Percentiles rank a stretch among this genome's conserved stretches.
Conservation (phyloP, 2,329 filamentous ascomycete species). For the Colletotrichum sp. region DNA sequence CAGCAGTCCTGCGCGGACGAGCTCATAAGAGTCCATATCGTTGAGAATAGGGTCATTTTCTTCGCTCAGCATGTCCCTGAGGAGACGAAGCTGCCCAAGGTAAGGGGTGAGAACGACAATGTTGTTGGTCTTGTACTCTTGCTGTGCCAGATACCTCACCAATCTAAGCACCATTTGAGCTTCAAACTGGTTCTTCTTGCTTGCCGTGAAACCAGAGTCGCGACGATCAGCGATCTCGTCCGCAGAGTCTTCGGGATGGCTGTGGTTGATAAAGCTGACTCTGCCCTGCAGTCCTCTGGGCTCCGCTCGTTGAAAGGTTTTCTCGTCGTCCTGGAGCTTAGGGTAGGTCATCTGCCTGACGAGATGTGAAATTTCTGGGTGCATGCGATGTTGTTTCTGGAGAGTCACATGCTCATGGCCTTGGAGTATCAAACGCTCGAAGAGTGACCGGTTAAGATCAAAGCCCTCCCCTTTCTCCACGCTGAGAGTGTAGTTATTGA, state of each 20-base stretch:
- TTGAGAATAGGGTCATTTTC: slow-evolving; percentile 70
- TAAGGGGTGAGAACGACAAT: slow-evolving; percentile 77
- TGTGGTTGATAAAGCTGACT: slow-evolving; percentile 72
- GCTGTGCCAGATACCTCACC: slow-evolving; percentile 72
- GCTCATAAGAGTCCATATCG: slow-evolving; percentile 69
- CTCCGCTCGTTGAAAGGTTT: slow-evolving; percentile 48
- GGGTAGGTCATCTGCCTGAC: slow-evolving; percentile 66
- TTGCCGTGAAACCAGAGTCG: slow-evolving; percentile 54
- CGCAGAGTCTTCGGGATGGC: slow-evolving; percentile 53
- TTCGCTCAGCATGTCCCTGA: slow-evolving; percentile 56
- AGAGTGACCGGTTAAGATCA: slow-evolving; percentile 71
- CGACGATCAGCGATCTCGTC: slow-evolving; percentile 48
- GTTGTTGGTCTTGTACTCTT: slow-evolving; percentile 70
- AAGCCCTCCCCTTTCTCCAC: slow-evolving; percentile 70
- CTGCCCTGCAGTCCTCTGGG: slow-evolving; percentile 63
- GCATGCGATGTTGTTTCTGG: slow-evolving; percentile 69
- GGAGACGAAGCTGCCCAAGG: slow-evolving; percentile 67
- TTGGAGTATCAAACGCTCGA: slow-evolving; percentile 68
- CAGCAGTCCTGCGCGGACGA: slow-evolving; percentile 68
- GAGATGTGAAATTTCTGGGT: slow-evolving; percentile 68
- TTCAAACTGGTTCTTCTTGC: slow-evolving; percentile 70
- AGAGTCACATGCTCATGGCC: slow-evolving; percentile 60
- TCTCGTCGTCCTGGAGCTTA: slow-evolving; percentile 58
- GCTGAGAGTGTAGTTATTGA: slow-evolving; percentile 54
- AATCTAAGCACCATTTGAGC: slow-evolving; percentile 68